Base-by-base conservation (phyloP, 2,329 filamentous ascomycete genomes). In the Pseudocercospora crystallina region DNA sequence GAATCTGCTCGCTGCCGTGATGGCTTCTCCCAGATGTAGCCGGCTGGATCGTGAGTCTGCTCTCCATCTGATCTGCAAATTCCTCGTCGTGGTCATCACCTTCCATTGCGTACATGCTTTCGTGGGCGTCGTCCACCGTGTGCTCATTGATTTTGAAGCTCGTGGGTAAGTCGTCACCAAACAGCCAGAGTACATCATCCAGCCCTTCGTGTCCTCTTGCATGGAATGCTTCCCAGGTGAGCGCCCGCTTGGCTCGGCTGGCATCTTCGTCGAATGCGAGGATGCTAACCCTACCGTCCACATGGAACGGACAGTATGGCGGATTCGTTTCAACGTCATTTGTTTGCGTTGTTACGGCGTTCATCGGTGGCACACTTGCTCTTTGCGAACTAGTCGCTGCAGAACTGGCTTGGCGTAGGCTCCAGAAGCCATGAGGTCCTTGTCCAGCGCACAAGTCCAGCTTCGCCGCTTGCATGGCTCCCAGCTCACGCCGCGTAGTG, bases 231-330 rank as follows among this genome's bases (percentile, higher is more conserved):
- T 46, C 47, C 15, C 50, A 43, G 2, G 54, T 46, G 39, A 45
- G 20, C 10, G 47, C 38, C 15, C 46, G 39, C 35, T 44, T 46
- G 41, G 52, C 49, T 37, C 58, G 55, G 40, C 55, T 57, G 36
- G 46, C 41, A 13, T 45, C 54, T 38, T 70, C 61, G 2, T 70
- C 68, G 65, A 86, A 88, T 36, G 90, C 80, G 59, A 84, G 87
- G 26, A 96, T 76, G n/a, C 80, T 82, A 38, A 97, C 88, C 2
- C 92, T 83, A 47, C 84, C 82, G 65, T 97, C 91, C 0, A 91
- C 94, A 68, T 97, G 92, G 74, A 97, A 96, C 1, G 94, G 92
- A 64, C 96, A 91, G 63, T 96, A 97, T 2, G 92, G 90, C 4
- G 91, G 88, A 65, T 92, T 96, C 1, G 92, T 96, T 66, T 99